Conservation (phyloP, 805 yeast species). For the Candida stauntonica region DNA sequence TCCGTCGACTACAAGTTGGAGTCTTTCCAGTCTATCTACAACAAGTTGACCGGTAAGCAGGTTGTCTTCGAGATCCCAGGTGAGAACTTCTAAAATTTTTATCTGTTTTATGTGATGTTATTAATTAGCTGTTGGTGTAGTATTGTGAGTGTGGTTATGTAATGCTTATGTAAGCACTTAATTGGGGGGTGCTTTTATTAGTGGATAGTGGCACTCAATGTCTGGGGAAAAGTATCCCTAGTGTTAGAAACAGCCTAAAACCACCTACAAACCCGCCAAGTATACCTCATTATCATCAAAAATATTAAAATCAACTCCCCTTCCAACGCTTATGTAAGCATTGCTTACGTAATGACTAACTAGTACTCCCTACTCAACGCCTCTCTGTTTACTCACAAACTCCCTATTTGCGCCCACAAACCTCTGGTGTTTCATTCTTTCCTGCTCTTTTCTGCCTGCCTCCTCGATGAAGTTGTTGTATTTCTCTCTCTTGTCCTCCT, state of each 20-base stretch:
- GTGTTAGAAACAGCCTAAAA: too few species aligned
- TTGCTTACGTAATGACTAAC: constrained; percentile 1
- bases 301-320: too few species aligned
- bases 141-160: too few species aligned
- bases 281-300: too few species aligned
- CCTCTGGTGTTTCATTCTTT: constrained; percentile 13
- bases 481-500: constrained; percentile 16
- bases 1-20: constrained; percentile 98
- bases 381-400: constrained; percentile 5
- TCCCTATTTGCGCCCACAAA: constrained; percentile 19
- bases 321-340: too few species aligned
- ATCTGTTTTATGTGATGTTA: background rate
- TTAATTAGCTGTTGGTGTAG: too few species aligned
- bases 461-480: constrained; percentile 22
- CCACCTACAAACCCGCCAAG: too few species aligned
- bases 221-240: too few species aligned
- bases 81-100: constrained; percentile 38
- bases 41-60: constrained; percentile 98
- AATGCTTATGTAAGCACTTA: too few species aligned
- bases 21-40: constrained; percentile 98
- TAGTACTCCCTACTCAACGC: background rate
- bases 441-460: constrained; percentile 18
- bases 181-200: too few species aligned
- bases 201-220: too few species aligned
- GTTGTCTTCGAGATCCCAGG: constrained; percentile 94